phyloP scores from a whole-genome alignment of 768 basidiomycete genomes.

The Collybia sordida region DNA sequence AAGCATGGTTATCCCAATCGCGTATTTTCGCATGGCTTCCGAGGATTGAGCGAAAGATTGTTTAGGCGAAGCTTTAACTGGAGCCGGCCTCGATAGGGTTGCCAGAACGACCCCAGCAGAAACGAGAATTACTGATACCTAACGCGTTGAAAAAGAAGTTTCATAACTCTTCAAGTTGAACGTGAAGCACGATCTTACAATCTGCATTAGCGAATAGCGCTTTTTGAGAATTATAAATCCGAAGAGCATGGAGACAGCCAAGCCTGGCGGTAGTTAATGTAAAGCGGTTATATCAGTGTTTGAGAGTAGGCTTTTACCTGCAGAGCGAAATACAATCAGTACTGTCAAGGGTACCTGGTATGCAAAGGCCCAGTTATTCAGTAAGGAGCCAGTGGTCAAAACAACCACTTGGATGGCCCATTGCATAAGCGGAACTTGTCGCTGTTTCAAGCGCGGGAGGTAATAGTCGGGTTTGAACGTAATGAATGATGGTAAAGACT shows the following conservation, averaged over 20 bases:
- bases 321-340: constrained; percentile 84
- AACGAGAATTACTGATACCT: constrained; percentile 69
- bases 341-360: constrained; percentile 76
- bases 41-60: constrained; percentile 16
- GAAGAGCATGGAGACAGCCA: constrained; percentile 76
- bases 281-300: constrained; percentile 6
- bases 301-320: constrained; percentile 43
- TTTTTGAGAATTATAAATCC: constrained; percentile 60
- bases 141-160: not conserved
- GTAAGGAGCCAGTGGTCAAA: constrained; percentile 60
- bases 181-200: constrained; percentile 40
- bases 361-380: constrained; percentile 84
- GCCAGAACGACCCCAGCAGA: constrained; percentile 71
- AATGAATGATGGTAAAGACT: constrained; percentile 66
- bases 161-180: not conserved
- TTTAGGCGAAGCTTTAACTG: constrained; percentile 14
- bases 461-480: constrained; percentile 28
- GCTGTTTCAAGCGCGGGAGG: constrained; percentile 58
- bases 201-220: constrained; percentile 58
- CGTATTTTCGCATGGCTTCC: constrained; percentile 47
- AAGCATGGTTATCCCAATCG: constrained; percentile 70
- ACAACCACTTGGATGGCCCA: constrained; percentile 77
- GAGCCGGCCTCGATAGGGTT: constrained; percentile 58
- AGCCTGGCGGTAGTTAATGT: constrained; percentile 38
- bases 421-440: constrained; percentile 63